Conservation (phyloP, 352 stramenopile species). For the Blastocystis sp. region DNA sequence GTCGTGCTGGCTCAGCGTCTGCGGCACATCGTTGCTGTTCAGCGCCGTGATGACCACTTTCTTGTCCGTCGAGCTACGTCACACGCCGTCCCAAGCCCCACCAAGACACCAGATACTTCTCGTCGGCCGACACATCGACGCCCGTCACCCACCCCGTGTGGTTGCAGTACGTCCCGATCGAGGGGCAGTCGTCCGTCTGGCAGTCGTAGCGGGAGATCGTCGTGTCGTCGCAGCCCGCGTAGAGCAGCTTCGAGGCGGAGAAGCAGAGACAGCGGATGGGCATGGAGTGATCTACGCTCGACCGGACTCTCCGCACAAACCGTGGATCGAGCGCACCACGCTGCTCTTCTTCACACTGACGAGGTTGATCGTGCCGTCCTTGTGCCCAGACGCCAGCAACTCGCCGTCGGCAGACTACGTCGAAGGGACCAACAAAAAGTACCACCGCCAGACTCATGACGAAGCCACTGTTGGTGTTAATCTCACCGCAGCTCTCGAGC, state of each 20-base stretch:
- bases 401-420: neutral
- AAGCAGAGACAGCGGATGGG: neutral
- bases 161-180: neutral
- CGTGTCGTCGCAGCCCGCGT: conserved; percentile 37
- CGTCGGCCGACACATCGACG: conserved; percentile 4
- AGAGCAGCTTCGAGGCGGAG: neutral
- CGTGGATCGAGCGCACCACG: neutral
- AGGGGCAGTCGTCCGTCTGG: neutral
- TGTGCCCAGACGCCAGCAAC: conserved; percentile 12
- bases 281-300: conserved; percentile 7
- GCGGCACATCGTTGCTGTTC: neutral
- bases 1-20: conserved; percentile 30
- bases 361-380: conserved; percentile 12
- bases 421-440: neutral
- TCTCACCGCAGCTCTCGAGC: neutral
- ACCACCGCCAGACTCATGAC: conserved; percentile 23
- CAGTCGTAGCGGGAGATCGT: conserved; percentile 1
- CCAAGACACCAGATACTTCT: conserved; percentile 25
- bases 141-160: conserved; percentile 7
- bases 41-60: conserved; percentile 10
- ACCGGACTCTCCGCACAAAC: neutral
- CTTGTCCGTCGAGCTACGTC: conserved; percentile 1
- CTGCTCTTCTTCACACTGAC: neutral
- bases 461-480: conserved; percentile 23
- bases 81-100: neutral